Conservation (phyloP, 23 red algal genomes). For the Gracilaria gracilis region DNA sequence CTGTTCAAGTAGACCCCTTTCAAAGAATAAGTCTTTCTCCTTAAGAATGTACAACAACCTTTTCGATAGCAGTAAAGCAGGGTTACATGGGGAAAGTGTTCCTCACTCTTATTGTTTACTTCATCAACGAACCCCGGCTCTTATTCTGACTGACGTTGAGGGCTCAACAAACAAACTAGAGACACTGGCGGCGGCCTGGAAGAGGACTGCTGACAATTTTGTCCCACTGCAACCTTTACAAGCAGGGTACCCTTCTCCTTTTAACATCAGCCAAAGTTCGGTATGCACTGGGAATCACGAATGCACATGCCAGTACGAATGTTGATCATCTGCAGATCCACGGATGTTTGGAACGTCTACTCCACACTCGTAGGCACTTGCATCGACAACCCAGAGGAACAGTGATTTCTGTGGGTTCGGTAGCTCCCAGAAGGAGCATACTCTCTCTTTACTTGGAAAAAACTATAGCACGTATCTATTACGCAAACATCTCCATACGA, state of each 20-base stretch:
- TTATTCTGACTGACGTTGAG: not conserved
- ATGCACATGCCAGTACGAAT: no score
- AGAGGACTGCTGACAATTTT: no score
- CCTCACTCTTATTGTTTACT: conserved; percentile 12
- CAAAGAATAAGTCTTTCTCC: conserved; percentile 34
- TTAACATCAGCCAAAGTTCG: no score
- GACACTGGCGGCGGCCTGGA: no score
- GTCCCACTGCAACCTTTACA: no score
- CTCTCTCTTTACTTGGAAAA: conserved; percentile 11
- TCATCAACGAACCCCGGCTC: not conserved
- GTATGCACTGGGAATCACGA: no score
- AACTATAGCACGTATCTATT: not conserved
- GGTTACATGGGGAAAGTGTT: not conserved
- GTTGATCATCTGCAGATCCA: no score
- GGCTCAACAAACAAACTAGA: no score
- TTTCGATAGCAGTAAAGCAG: not conserved
- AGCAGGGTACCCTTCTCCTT: no score
- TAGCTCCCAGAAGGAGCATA: not conserved
- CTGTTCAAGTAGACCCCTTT: conserved; percentile 22
- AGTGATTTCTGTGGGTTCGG: not conserved
- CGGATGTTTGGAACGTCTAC: no score
- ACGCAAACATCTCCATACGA: not conserved
- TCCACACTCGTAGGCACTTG: not conserved
- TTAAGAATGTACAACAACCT: conserved; percentile 32
- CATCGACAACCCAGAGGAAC: not conserved